Evolutionary conservation across 192 early-diverging fungal species (phyloP).

Genomic region (Podila horticola): DNA sequence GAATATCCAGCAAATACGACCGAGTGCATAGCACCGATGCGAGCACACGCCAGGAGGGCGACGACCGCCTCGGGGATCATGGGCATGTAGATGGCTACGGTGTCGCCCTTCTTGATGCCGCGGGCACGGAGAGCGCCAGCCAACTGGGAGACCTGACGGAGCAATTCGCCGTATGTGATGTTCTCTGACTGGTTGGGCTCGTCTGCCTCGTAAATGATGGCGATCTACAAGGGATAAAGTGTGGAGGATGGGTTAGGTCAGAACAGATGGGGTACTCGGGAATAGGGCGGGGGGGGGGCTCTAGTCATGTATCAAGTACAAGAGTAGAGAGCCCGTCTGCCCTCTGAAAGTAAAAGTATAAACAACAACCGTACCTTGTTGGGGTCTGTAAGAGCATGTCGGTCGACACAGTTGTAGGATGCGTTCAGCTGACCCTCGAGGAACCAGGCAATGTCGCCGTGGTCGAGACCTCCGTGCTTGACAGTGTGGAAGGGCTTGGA

Average conservation of each 20-base stretch:
- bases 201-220: conserved; percentile 90
- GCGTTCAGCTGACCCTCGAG: conserved; percentile 89
- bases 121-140: conserved; percentile 85
- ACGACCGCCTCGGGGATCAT: conserved; percentile 95
- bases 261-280: no score
- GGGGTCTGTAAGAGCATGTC: conserved; percentile 83
- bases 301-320: background rate
- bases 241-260: no score
- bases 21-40: conserved; percentile 90
- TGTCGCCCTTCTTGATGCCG: conserved; percentile 93
- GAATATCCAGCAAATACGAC: conserved; percentile 99
- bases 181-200: conserved; percentile 82
- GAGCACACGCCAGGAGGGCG: conserved; percentile 94
- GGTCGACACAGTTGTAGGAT: conserved; percentile 95
- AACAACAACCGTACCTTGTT: conserved; percentile 61
- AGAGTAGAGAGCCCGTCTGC: background rate
- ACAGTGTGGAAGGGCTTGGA: conserved; percentile 79
- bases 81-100: conserved; percentile 97
- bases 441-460: conserved; percentile 96
- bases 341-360: no score
- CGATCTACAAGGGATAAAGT: conserved; percentile 59
- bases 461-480: conserved; percentile 73
- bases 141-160: conserved; percentile 82
- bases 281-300: no score
- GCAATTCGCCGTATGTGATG: conserved; percentile 87